Base-by-base conservation (phyloP, 768 basidiomycete genomes). In the Boletus rubroflammeus region DNA sequence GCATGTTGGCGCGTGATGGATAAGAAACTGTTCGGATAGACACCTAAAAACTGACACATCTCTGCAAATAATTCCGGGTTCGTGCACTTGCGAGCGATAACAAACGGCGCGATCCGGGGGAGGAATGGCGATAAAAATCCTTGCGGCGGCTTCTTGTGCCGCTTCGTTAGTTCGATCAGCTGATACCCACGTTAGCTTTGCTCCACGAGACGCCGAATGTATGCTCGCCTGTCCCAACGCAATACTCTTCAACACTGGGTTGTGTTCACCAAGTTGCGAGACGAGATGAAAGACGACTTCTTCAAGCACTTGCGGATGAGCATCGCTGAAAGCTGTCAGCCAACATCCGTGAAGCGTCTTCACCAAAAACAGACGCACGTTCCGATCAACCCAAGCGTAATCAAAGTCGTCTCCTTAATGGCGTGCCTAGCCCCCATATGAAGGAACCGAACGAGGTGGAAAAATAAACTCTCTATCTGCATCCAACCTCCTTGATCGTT, bases 71-170 rank as follows among this genome's bases (percentile, higher is more conserved):
- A 69, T 23, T 70, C 72, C 0, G 86, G 88, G 34, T 86, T 81
- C 3, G 75, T 75, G 48, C 76, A 76, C 51, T 88, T 76, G 19
- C 81, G 80, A 19, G 75, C 72, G 23, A 88, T 76, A 28, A 92
- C 75, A 56, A 83, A 84, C 1, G 84, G 80, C 1, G 86, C 82
- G 38, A 95, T 77, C 34, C 79, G 75, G 29, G 82, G 76, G 54
- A 92, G 75, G 66, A 86, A 85, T 2, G 90, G 92, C 7, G 80
- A 78, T 14, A 91, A 66, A 41, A 94, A 75, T 14, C 77, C 76
- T 63, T 90, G 90, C 0, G 83, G 78, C 0, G 75, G 70, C 64
- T 88, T 88, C 31, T 81, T 76, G 58, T 83, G 78, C 49, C 77
- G 67, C 50, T 79, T 83, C 23, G 84, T 77, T 17, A 90, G 63